Percentiles rank a stretch among this genome's conserved stretches.
Evolutionary conservation across 108 stramenopile species (phyloP).

Genomic region (Pinguiococcus pyrenoidosus): DNA sequence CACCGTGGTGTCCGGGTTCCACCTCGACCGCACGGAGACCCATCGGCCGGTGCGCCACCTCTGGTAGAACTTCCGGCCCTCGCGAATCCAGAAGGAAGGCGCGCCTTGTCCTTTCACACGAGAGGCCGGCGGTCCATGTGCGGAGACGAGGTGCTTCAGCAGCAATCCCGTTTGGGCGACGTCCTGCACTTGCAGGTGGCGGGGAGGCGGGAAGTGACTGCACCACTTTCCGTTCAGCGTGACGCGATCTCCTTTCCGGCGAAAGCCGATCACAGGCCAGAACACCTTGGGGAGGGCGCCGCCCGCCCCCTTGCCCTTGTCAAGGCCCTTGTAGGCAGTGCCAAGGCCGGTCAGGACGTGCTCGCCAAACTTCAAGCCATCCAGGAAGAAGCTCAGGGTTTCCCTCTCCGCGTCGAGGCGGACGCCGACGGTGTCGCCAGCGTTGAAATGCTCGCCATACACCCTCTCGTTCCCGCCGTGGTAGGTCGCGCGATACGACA

Average conservation of each 20-base stretch:
- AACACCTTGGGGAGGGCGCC: slow-evolving; percentile 53
- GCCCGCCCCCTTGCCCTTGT: slow-evolving; percentile 43
- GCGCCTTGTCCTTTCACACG: slow-evolving; percentile 44
- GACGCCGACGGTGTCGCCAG: slow-evolving; percentile 82
- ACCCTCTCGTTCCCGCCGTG: slow-evolving; percentile 64
- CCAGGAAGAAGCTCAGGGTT: slow-evolving; percentile 73
- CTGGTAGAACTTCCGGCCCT: slow-evolving; percentile 5
- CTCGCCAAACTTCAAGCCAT: slow-evolving; percentile 87
- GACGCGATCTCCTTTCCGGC: slow-evolving; percentile 76
- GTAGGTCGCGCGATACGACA: slow-evolving; percentile 62
- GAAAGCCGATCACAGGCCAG: slow-evolving; percentile 81
- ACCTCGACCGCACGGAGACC: background rate
- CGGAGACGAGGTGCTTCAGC: no score
- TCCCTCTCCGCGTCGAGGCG: slow-evolving; percentile 85
- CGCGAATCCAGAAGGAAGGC: slow-evolving; percentile 44
- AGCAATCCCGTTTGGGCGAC: no score
- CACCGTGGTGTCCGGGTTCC: slow-evolving; percentile 16
- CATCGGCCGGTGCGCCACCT: slow-evolving; percentile 11
- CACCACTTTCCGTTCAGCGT: slow-evolving; percentile 67
- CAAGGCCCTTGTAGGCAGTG: slow-evolving; percentile 67
- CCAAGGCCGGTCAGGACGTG: slow-evolving; percentile 86
- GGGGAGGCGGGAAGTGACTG: no score
- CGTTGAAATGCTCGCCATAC: slow-evolving; percentile 72
- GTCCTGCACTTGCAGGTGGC: no score
- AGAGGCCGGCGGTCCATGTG: slow-evolving; percentile 49